Evolutionary conservation across 345 rosid genomes (phyloP).

Genomic region (Eucalyptus albens): DNA sequence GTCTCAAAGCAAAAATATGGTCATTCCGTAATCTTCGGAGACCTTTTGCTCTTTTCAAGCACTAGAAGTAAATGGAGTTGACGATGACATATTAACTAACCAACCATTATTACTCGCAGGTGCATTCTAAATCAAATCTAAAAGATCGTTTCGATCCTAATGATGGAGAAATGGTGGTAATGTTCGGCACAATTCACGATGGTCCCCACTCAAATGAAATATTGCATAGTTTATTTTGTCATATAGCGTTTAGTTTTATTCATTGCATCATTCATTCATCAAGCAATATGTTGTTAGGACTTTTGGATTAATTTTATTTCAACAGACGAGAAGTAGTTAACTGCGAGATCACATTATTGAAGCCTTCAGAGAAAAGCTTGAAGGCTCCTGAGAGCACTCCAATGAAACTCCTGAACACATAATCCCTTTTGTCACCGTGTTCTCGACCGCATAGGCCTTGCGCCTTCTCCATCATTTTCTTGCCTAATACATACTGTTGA

Average conservation of each 20-base stretch:
- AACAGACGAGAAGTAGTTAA: neutral
- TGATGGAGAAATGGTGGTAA: neutral
- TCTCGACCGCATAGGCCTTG: neutral
- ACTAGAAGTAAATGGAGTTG: neutral
- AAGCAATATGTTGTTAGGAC: neutral
- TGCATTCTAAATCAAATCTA: neutral
- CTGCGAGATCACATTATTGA: neutral
- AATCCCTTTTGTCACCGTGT: neutral
- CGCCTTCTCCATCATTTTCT: neutral
- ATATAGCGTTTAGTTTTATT: neutral
- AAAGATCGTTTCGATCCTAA: neutral
- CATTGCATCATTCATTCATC: neutral
- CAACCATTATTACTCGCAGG: neutral
- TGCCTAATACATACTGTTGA: neutral
- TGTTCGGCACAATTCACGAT: neutral
- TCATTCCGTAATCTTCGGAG: neutral
- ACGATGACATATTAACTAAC: neutral
- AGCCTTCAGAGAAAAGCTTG: neutral
- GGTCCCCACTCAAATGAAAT: neutral
- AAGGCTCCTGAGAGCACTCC: neutral
- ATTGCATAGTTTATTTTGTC: neutral
- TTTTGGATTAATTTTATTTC: neutral
- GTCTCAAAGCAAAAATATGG: neutral
- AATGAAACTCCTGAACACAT: neutral
- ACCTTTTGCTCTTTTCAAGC: neutral